Evolutionary conservation across 2,329 filamentous ascomycete species (phyloP).

Genomic region (Penicillium sp.): DNA sequence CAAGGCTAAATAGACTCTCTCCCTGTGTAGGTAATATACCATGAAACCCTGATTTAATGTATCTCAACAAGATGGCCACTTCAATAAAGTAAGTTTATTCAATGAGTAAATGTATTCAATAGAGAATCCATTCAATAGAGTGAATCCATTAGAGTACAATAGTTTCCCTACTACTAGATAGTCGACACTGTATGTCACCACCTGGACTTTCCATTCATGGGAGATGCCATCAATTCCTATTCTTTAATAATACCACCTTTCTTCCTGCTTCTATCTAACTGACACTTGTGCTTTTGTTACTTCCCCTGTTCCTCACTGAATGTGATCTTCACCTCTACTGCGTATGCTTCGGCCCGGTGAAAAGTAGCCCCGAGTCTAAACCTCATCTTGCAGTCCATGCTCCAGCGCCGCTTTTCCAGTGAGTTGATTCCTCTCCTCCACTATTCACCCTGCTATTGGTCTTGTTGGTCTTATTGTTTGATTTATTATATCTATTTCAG

Average conservation of each 20-base stretch:
- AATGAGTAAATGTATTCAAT: too few species aligned
- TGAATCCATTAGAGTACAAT: too few species aligned
- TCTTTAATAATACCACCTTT: too few species aligned
- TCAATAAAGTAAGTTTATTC: too few species aligned
- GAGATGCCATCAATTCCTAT: too few species aligned
- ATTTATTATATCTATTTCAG: not conserved
- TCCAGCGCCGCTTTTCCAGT: slow-evolving; percentile 20
- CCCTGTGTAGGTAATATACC: not conserved
- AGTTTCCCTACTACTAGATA: too few species aligned
- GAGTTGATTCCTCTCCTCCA: slow-evolving; percentile 3
- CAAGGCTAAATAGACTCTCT: too few species aligned
- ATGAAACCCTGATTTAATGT: not conserved
- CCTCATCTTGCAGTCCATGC: slow-evolving; percentile 14
- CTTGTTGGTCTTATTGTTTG: not conserved
- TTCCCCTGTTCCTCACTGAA: not conserved
- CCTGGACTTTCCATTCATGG: too few species aligned
- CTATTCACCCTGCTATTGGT: not conserved
- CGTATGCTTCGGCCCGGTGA: slow-evolving; percentile 14
- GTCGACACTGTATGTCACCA: too few species aligned
- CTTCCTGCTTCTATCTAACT: too few species aligned
- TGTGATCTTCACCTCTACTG: not conserved
- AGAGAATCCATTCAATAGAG: too few species aligned
- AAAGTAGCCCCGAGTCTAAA: slow-evolving; percentile 21
- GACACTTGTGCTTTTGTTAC: too few species aligned
- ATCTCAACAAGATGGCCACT: not conserved